phyloP scores from a whole-genome alignment of 192 early-diverging fungal species.

The Funneliformis mosseae region DNA sequence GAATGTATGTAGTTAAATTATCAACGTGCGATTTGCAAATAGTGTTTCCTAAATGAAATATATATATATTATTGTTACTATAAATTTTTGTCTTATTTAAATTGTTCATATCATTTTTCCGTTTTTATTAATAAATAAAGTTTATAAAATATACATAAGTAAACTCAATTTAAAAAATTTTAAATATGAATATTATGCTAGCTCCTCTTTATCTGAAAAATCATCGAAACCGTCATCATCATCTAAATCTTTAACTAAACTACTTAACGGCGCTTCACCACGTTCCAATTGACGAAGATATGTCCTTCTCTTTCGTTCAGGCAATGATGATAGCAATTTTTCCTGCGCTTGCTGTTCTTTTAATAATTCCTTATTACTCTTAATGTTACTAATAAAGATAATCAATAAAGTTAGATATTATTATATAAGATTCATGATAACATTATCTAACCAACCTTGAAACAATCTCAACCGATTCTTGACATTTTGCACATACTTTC shows the following conservation, averaged over 20 bases:
- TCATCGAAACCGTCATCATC: not conserved
- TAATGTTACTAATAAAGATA: constrained; percentile 40
- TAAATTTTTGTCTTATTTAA: no score
- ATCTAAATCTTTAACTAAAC: not conserved
- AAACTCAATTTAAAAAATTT: not conserved
- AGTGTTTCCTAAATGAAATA: no score
- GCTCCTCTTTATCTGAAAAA: constrained; percentile 4
- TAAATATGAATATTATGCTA: no score
- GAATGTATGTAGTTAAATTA: no score
- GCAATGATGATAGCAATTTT: constrained; percentile 66
- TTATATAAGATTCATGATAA: not conserved
- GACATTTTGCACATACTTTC: constrained; percentile 93
- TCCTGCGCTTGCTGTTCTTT: constrained; percentile 78
- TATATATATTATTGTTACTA: no score
- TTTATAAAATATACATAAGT: no score
- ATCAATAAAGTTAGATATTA: not conserved
- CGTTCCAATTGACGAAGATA: constrained; percentile 64
- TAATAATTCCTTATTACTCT: constrained; percentile 64
- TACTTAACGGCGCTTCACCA: not conserved
- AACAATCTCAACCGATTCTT: constrained; percentile 68
- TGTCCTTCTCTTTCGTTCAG: constrained; percentile 80
- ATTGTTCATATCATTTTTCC: no score
- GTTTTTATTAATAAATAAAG: no score
- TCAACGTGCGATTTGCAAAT: no score
- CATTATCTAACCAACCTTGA: not conserved